Conservation (phyloP, 2,329 filamentous ascomycete species). For the Helminthosporium solani region DNA sequence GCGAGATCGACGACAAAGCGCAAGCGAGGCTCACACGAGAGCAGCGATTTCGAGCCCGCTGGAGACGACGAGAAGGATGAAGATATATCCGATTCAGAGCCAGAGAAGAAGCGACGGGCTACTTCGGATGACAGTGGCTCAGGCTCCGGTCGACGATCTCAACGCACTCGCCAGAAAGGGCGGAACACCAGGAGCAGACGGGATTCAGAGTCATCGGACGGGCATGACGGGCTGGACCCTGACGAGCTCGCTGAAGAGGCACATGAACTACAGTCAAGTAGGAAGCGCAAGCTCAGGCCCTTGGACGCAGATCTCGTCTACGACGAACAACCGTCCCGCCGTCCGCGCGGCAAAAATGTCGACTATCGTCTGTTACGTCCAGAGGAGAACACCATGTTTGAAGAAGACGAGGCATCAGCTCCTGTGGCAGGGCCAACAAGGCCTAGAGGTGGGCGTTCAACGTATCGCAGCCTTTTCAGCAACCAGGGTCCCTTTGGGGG, state of each 20-base stretch:
- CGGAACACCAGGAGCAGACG: constrained; percentile 48
- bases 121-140: constrained; percentile 40
- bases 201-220: constrained; percentile 46
- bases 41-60: constrained; percentile 64
- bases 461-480: constrained; percentile 78
- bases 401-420: constrained; percentile 69
- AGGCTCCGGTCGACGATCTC: constrained; percentile 51
- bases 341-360: constrained; percentile 66
- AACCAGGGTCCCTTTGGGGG: constrained; percentile 93
- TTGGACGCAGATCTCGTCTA: constrained; percentile 49
- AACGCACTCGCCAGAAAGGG: constrained; percentile 51
- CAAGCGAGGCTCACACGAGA: constrained; percentile 53
- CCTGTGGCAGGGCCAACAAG: constrained; percentile 69
- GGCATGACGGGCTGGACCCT: constrained; percentile 46
- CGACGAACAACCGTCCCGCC: constrained; percentile 58
- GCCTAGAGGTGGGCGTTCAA: constrained; percentile 56
- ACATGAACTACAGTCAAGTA: constrained; percentile 58
- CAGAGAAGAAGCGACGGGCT: constrained; percentile 45
- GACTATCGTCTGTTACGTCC: constrained; percentile 86
- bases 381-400: constrained; percentile 67
- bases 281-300: constrained; percentile 37
- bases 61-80: constrained; percentile 59
- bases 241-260: constrained; percentile 58
- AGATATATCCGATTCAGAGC: constrained; percentile 57
- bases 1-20: constrained; percentile 34